phyloP scores from a whole-genome alignment of 257 asterid species.

The Nicotiana obtusifolia region DNA sequence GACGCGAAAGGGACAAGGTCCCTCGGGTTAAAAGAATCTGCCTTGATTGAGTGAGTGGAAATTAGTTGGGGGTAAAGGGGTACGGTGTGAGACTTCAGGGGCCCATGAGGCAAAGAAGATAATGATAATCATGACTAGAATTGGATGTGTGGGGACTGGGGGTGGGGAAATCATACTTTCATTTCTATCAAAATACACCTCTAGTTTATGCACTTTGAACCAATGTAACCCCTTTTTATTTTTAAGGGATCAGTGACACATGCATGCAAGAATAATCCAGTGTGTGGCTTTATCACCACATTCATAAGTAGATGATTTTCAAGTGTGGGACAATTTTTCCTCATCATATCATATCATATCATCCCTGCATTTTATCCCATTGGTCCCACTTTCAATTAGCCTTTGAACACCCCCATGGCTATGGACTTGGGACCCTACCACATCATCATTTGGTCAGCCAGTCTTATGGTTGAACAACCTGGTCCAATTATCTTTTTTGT shows the following conservation, averaged over 20 bases:
- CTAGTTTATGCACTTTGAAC: constrained; percentile 11
- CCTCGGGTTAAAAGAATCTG: neutral
- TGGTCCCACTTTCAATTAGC: neutral
- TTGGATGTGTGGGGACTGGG: neutral
- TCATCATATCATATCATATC: neutral
- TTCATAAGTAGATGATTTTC: constrained; percentile 23
- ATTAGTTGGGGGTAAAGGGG: neutral
- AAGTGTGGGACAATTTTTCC: constrained; percentile 18
- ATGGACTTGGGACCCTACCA: constrained; percentile 13
- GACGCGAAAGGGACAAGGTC: constrained; percentile 3
- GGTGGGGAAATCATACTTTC: neutral
- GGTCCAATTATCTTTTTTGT: neutral
- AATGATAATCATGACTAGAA: neutral
- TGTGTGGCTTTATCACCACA: constrained; percentile 43
- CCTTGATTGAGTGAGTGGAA: neutral
- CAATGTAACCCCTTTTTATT: constrained; percentile 1
- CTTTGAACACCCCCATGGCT: constrained; percentile 8
- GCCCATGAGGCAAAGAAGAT: neutral
- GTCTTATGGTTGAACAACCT: neutral
- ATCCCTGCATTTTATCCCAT: neutral
- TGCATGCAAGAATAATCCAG: constrained; percentile 40
- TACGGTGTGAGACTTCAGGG: neutral
- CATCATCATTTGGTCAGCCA: constrained; percentile 19
- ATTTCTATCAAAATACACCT: neutral
- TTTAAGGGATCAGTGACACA: constrained; percentile 31